phyloP scores from a whole-genome alignment of 495 filamentous ascomycete species.

The Zalerion maritima region DNA sequence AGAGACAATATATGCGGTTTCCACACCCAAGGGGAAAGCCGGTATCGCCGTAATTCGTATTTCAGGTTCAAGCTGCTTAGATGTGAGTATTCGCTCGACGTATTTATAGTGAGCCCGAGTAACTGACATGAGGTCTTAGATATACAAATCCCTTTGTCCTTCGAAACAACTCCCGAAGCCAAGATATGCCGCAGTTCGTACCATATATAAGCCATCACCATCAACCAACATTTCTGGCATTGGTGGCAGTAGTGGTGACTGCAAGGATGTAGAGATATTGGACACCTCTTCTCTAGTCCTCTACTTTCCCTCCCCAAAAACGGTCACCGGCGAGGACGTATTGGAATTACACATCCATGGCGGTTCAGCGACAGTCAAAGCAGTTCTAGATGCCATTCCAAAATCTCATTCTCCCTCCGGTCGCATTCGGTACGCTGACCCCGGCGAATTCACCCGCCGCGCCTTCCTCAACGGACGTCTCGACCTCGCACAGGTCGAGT shows the following conservation, averaged over 20 bases:
- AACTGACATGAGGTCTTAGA: slow-evolving; percentile 28
- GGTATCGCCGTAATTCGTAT: slow-evolving; percentile 86
- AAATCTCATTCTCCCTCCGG: slow-evolving; percentile 13
- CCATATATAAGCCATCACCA: slow-evolving; percentile 62
- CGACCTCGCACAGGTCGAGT: slow-evolving; percentile 86
- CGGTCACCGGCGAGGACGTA: slow-evolving; percentile 83
- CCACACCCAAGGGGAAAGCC: slow-evolving; percentile 70
- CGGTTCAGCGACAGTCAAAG: slow-evolving; percentile 74
- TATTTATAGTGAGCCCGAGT: slow-evolving; percentile 1
- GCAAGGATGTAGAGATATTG: slow-evolving; percentile 36
- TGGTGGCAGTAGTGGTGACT: slow-evolving; percentile 10
- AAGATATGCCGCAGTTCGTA: slow-evolving; percentile 62
- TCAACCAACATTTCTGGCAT: too few relatives aligned
- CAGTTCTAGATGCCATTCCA: slow-evolving; percentile 67
- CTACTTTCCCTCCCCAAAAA: slow-evolving; percentile 73
- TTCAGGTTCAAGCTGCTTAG: slow-evolving; percentile 62
- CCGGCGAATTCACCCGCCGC: slow-evolving; percentile 88
- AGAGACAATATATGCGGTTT: slow-evolving; percentile 82
- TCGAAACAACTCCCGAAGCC: slow-evolving; percentile 45
- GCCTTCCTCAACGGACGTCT: slow-evolving; percentile 81
- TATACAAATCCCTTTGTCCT: slow-evolving; percentile 68
- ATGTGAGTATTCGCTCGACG: slow-evolving; percentile 36
- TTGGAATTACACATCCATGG: slow-evolving; percentile 91
- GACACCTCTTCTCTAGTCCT: slow-evolving; percentile 74
- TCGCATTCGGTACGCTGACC: slow-evolving; percentile 75